Percentiles rank a stretch among this genome's conserved stretches.
These are phyloP conservation scores for Spinellus fusiger DNA, from an alignment of 192 early-diverging fungal genomes.

Conservation along the genomic window DNA sequence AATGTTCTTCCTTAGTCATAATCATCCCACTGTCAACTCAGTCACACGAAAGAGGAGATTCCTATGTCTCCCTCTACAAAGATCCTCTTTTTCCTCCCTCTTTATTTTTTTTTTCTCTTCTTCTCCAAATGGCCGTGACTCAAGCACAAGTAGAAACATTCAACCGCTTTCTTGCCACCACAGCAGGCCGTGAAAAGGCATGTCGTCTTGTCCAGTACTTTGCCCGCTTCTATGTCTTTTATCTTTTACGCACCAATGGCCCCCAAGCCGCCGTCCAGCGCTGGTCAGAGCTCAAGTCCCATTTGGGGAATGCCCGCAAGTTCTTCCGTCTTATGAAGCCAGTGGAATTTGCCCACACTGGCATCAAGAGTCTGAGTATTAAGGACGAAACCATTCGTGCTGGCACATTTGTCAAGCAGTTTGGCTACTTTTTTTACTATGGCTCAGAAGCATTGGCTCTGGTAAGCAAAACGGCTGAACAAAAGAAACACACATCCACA, in stretches of 20 bases:
- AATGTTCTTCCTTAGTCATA: too few relatives aligned
- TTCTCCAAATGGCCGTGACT: slow-evolving; percentile 12
- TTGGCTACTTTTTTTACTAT: slow-evolving; percentile 57
- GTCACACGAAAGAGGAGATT: too few relatives aligned
- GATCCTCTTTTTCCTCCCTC: too few relatives aligned
- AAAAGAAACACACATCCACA: neutral
- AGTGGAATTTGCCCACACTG: slow-evolving; percentile 57
- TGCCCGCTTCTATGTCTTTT: slow-evolving; percentile 72
- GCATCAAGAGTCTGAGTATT: slow-evolving; percentile 44
- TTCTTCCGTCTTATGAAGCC: slow-evolving; percentile 67
- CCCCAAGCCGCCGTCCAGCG: slow-evolving; percentile 53
- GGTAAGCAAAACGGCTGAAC: slow-evolving; percentile 35
- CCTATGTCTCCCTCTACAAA: too few relatives aligned
- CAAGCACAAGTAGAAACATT: slow-evolving; percentile 23
- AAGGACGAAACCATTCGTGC: slow-evolving; percentile 56
- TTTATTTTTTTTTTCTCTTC: slow-evolving; percentile 1
- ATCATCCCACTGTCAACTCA: too few relatives aligned
- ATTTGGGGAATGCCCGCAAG: slow-evolving; percentile 59
- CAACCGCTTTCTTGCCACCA: slow-evolving; percentile 49
- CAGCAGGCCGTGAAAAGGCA: slow-evolving; percentile 71
- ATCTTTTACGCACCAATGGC: slow-evolving; percentile 47
- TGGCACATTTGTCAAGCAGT: slow-evolving; percentile 49
- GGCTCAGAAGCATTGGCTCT: slow-evolving; percentile 55
- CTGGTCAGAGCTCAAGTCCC: slow-evolving; percentile 55
- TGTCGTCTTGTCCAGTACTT: slow-evolving; percentile 85